phyloP scores from a whole-genome alignment of 2,329 filamentous ascomycete species.

The Diaporthe capsici region DNA sequence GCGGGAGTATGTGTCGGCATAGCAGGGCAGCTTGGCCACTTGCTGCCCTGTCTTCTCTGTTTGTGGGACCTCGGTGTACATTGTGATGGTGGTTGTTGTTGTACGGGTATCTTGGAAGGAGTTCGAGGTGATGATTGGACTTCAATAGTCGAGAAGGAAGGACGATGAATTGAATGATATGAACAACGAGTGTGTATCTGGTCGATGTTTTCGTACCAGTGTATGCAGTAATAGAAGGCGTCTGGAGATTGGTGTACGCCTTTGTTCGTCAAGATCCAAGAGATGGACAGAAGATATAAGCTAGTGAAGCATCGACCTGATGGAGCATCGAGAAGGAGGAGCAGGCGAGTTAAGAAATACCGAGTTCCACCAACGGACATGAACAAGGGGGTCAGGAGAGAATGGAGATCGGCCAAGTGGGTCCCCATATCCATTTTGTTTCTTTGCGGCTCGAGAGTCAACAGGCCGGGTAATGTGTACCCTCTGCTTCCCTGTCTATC shows the following conservation, averaged over 20 bases:
- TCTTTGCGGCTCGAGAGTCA: conserved; percentile 29
- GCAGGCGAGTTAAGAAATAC: conserved; percentile 28
- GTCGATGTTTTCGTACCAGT: not conserved
- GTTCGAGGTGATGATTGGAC: not conserved
- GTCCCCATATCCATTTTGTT: conserved; percentile 35
- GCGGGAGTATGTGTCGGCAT: conserved; percentile 50
- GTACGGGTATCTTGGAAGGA: not conserved
- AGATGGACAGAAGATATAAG: conserved; percentile 31
- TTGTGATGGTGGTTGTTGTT: conserved; percentile 3
- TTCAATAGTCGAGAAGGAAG: not conserved
- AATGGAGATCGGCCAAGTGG: conserved; percentile 34
- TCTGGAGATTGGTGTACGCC: not conserved
- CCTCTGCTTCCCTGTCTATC: conserved; percentile 35
- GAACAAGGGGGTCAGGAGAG: conserved; percentile 35
- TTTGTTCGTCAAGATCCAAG: not conserved
- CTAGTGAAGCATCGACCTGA: conserved; percentile 14
- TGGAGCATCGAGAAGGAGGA: conserved; percentile 26
- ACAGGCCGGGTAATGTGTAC: not conserved
- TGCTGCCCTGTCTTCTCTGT: conserved; percentile 28
- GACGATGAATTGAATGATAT: conserved; percentile 1
- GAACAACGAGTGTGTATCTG: conserved; percentile 25
- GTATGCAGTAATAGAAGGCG: conserved; percentile 10
- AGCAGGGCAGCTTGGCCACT: conserved; percentile 41
- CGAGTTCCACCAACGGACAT: conserved; percentile 11
- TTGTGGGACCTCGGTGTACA: conserved; percentile 34